Base-by-base conservation (phyloP, 805 yeast species). In the Kodamaea kaohsiungensis region DNA sequence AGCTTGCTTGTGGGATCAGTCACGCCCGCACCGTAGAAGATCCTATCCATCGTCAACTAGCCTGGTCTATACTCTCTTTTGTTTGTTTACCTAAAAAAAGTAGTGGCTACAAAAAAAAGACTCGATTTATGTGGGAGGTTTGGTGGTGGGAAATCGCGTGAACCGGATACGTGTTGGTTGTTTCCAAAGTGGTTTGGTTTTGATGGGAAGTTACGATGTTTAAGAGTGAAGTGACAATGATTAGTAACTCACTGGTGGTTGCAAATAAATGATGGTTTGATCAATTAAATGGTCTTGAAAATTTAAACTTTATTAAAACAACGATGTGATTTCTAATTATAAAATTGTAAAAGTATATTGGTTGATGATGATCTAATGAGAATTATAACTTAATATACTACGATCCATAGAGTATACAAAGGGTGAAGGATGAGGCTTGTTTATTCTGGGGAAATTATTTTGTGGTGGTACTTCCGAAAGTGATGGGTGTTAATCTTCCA, bases 1-100 rank as follows among this genome's bases (percentile, higher is more conserved):
- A 84, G 78, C 7, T 79, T 75, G 0, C 90, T 79, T 49, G 76
- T 74, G 0, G 93, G 91, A 64, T 91, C 97, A 38, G 70, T 65
- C 1, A 87, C 77, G 48, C 77, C 79, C 1, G 95, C 73, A 58
- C 78, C 76, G 74, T 80, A 86, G 64, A 88, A 84, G 49, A 79
- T 70, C 27, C 81, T 19, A 35, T 73, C 77, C 78, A 73, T 73
- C 10, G 45, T 19, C 22, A 16, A n/a, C 17, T 13, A 16, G 42
- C 42, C 19, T 38, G 7, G 17, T 38, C 17, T 38, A 13, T 38
- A 19, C 45, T 15, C 13, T 40, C 25, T 17, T 17, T 40, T 10
- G n/a, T 17, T 30, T 30, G 35, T 30, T 30, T 30, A 30, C 35
- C 35, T 30, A 30, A 30, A 30, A 30, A 30, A 30, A 30, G 35